These are phyloP conservation scores for Ophiosphaerella narmari DNA, from an alignment of 2,329 filamentous ascomycete species.

Conservation along the genomic window DNA sequence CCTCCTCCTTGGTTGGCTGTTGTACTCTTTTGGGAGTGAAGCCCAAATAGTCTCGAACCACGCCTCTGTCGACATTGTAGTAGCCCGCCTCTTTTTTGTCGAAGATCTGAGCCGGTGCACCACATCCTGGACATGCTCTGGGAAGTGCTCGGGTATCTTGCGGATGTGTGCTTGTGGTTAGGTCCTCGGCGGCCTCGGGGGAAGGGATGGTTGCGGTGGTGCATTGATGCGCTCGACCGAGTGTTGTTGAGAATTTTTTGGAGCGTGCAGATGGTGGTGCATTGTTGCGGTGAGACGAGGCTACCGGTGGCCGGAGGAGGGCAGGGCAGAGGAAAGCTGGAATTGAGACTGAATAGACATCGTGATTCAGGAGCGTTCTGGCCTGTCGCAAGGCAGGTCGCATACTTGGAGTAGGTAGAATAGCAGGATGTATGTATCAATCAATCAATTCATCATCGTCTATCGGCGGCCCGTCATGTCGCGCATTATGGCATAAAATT, in stretches of 20 bases:
- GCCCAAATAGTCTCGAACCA: conserved; percentile 49
- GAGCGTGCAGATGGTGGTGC: conserved; percentile 4
- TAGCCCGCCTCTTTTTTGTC: conserved; percentile 61
- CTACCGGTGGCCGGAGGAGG: conserved; percentile 26
- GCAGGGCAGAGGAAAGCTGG: conserved; percentile 44
- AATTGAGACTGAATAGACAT: conserved; percentile 28
- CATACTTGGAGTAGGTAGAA: conserved; percentile 24
- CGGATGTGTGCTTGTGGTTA: background rate
- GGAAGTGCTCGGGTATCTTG: conserved; percentile 46
- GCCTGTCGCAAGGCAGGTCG: conserved; percentile 36
- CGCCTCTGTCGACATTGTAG: conserved; percentile 57
- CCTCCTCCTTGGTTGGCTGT: conserved; percentile 37
- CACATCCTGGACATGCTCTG: conserved; percentile 65
- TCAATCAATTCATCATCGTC: background rate
- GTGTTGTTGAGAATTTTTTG: conserved; percentile 34
- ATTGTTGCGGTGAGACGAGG: conserved; percentile 10
- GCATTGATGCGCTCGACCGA: conserved; percentile 23
- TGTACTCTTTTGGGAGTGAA: conserved; percentile 26
- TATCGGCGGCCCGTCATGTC: conserved; percentile 10
- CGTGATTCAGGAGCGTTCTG: conserved; percentile 31
- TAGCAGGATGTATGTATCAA: background rate
- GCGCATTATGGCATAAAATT: conserved; percentile 22
- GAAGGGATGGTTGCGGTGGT: conserved; percentile 9
- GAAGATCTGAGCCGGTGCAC: conserved; percentile 62
- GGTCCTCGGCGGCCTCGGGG: conserved; percentile 6